These are phyloP conservation scores for Sarcodon aspratus DNA, from an alignment of 768 basidiomycete genomes.

Conservation along the genomic window DNA sequence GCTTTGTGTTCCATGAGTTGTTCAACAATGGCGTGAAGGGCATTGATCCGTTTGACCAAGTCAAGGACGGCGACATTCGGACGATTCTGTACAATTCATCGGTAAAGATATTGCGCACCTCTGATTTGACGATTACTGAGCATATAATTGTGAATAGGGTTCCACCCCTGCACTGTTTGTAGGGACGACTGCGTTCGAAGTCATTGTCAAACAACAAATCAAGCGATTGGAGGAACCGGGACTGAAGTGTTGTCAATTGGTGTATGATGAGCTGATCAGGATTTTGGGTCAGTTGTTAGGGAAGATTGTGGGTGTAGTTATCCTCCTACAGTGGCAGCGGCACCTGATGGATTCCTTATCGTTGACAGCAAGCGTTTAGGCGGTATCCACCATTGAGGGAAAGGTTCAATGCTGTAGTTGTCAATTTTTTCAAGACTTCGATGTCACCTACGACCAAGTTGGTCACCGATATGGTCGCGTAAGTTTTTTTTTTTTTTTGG, in stretches of 20 bases:
- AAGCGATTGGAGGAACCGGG: constrained; percentile 90
- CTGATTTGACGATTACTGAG: background rate
- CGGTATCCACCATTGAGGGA: constrained; percentile 95
- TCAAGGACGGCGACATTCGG: constrained; percentile 96
- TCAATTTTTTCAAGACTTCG: constrained; percentile 90
- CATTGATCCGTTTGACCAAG: constrained; percentile 98
- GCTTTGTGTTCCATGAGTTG: constrained; percentile 97
- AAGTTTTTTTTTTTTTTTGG: constrained; percentile 21
- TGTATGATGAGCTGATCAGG: constrained; percentile 95
- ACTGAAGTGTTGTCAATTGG: constrained; percentile 88
- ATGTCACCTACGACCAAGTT: constrained; percentile 96
- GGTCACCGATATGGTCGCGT: constrained; percentile 87
- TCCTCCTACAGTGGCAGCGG: background rate
- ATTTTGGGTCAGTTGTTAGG: constrained; percentile 85
- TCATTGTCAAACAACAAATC: constrained; percentile 99
- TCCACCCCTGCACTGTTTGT: constrained; percentile 96
- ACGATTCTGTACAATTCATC: constrained; percentile 97
- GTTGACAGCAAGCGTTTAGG: constrained; percentile 79
- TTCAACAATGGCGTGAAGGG: constrained; percentile 94
- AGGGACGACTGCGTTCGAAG: constrained; percentile 94
- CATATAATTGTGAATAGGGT: constrained; percentile 38
- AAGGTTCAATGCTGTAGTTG: constrained; percentile 90
- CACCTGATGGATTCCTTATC: background rate
- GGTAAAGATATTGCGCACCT: constrained; percentile 31
- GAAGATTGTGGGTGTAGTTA: constrained; percentile 60